A percentile compares a stretch with the other conserved stretches of the same genome.
Evolutionary conservation across 1,284 basidiomycete species (phyloP).

Genomic region (Sparassis latifolia): DNA sequence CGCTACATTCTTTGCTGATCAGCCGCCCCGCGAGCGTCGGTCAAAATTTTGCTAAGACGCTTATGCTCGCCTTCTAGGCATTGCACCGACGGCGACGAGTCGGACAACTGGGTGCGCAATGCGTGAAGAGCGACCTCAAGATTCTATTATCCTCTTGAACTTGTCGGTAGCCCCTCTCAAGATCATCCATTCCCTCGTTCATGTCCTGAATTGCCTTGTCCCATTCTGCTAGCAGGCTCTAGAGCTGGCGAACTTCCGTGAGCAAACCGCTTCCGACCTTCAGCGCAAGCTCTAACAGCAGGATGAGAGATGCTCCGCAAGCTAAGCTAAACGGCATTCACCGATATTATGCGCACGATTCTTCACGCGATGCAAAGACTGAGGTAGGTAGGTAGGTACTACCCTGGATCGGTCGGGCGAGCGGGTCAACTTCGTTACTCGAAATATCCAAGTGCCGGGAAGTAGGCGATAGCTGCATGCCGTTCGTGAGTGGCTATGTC

Average conservation of each 20-base stretch:
- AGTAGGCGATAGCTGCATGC: slow-evolving; percentile 32
- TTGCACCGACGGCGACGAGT: slow-evolving; percentile 58
- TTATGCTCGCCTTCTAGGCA: slow-evolving; percentile 82
- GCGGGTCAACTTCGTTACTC: slow-evolving; percentile 32
- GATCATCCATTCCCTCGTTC: slow-evolving; percentile 82
- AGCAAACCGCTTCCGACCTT: slow-evolving; percentile 90
- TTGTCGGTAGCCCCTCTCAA: slow-evolving; percentile 66
- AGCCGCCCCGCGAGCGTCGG: slow-evolving; percentile 66
- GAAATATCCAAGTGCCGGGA: slow-evolving; percentile 30
- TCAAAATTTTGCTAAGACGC: slow-evolving; percentile 72
- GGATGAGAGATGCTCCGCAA: no score
- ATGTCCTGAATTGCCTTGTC: slow-evolving; percentile 85
- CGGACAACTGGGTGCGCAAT: slow-evolving; percentile 64
- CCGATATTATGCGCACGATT: slow-evolving; percentile 81
- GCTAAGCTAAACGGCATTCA: slow-evolving; percentile 31
- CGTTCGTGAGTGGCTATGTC: slow-evolving; percentile 23
- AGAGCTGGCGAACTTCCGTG: slow-evolving; percentile 83
- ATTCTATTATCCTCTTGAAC: slow-evolving; percentile 98
- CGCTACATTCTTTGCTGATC: slow-evolving; percentile 85
- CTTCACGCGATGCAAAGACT: slow-evolving; percentile 72
- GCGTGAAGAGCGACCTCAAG: slow-evolving; percentile 92
- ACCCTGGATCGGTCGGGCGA: slow-evolving; percentile 32
- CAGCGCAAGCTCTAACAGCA: slow-evolving; percentile 60
- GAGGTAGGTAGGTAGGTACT: slow-evolving; percentile 53
- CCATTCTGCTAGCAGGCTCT: slow-evolving; percentile 80